Conservation (phyloP, 176 grass and related monocot species). For the Secale cereale region DNA sequence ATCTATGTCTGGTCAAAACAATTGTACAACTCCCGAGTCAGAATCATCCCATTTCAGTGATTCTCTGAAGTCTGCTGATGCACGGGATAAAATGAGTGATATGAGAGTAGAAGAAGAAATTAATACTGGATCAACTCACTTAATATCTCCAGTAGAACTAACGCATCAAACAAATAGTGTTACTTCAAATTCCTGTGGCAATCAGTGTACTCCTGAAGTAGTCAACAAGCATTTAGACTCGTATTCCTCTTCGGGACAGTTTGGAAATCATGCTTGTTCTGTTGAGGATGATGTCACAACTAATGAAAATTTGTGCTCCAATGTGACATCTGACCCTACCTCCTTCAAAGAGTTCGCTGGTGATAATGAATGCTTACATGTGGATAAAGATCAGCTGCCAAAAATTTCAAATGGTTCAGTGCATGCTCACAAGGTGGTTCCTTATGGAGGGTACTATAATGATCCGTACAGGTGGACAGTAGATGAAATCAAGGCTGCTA, state of each 20-base stretch:
- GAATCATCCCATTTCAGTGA: slow-evolving; percentile 31
- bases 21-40: not conserved
- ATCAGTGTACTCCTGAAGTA: slow-evolving; percentile 29
- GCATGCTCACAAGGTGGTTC: slow-evolving; percentile 19
- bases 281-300: slow-evolving; percentile 12
- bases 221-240: slow-evolving; percentile 16
- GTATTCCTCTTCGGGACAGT: not conserved
- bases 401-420: slow-evolving; percentile 22
- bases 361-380: slow-evolving; percentile 30
- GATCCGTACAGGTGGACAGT: slow-evolving; percentile 77
- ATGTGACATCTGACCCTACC: slow-evolving; percentile 58
- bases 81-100: slow-evolving; percentile 29
- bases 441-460: slow-evolving; percentile 29
- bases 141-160: slow-evolving; percentile 11
- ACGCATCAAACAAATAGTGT: slow-evolving; percentile 23
- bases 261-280: slow-evolving; percentile 19
- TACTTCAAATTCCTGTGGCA: slow-evolving; percentile 18
- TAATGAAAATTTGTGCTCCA: slow-evolving; percentile 30
- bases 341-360: slow-evolving; percentile 61
- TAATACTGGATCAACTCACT: slow-evolving; percentile 1
- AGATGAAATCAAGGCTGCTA: slow-evolving; percentile 74
- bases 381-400: slow-evolving; percentile 19
- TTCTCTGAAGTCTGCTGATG: slow-evolving; percentile 27
- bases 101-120: slow-evolving; percentile 27
- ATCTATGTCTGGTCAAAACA: slow-evolving; percentile 20